Percentiles rank a stretch among this genome's conserved stretches.
Evolutionary conservation across 169 alveolate genomes (phyloP).

Genomic region (Plasmodium fragile): DNA sequence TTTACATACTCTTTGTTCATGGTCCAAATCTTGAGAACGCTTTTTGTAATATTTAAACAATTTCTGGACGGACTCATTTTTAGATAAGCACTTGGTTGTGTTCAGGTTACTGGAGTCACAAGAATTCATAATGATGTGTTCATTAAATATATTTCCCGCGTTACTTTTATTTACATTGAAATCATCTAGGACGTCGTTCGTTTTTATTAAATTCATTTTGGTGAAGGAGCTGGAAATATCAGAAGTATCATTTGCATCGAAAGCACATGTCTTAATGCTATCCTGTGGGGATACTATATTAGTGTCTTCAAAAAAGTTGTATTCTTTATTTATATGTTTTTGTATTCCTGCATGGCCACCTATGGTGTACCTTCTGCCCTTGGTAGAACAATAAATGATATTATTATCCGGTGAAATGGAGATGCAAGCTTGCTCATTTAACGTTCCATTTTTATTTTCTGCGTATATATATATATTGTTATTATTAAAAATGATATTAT

Average conservation of each 20-base stretch:
- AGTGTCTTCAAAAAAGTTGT: constrained; percentile 59
- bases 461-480: constrained; percentile 75
- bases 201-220: constrained; percentile 72
- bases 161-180: constrained; percentile 28
- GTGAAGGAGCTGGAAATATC: constrained; percentile 63
- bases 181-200: constrained; percentile 53
- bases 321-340: constrained; percentile 68
- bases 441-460: constrained; percentile 74
- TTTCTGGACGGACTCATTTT: constrained; percentile 52
- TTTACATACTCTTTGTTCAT: constrained; percentile 73
- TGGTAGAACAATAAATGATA: constrained; percentile 62
- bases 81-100: constrained; percentile 51
- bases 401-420: constrained; percentile 72
- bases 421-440: constrained; percentile 75
- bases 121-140: constrained; percentile 50
- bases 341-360: constrained; percentile 76
- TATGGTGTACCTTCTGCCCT: constrained; percentile 73
- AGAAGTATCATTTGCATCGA: constrained; percentile 60
- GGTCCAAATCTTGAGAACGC: constrained; percentile 72
- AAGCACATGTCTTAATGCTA: constrained; percentile 56
- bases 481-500: constrained; percentile 63
- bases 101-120: constrained; percentile 40
- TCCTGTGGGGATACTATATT: constrained; percentile 16
- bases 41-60: constrained; percentile 67
- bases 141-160: constrained; percentile 63